Evolutionary conservation across 805 yeast genomes (phyloP).

Genomic region (Yarrowia bubula): DNA sequence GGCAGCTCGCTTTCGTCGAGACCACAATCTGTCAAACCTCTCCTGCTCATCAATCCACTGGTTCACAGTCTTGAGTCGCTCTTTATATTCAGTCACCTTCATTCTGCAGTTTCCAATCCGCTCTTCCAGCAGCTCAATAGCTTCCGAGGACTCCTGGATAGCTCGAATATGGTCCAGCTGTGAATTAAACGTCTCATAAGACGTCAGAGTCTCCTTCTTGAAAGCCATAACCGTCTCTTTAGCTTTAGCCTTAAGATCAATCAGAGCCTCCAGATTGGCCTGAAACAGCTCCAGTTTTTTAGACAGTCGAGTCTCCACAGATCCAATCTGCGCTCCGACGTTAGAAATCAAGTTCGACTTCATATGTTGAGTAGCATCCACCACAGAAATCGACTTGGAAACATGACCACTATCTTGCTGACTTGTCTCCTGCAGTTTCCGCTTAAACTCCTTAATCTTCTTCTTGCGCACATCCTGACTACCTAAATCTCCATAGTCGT

Average conservation of each 20-base stretch:
- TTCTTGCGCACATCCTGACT: neutral
- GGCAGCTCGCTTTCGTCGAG: constrained; percentile 29
- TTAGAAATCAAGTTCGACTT: constrained; percentile 16
- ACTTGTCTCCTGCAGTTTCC: neutral
- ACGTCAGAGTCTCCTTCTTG: constrained; percentile 29
- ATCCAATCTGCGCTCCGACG: constrained; percentile 24
- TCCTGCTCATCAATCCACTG: constrained; percentile 33
- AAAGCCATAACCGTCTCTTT: constrained; percentile 31
- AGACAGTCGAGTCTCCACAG: constrained; percentile 23
- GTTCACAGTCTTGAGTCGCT: constrained; percentile 33
- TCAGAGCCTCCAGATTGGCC: constrained; percentile 33
- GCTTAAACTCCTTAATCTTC: constrained; percentile 2
- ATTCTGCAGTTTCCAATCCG: constrained; percentile 33
- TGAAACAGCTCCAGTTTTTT: constrained; percentile 32
- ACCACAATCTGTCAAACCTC: constrained; percentile 30
- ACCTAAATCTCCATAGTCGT: constrained; percentile 1
- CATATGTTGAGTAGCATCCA: constrained; percentile 20
- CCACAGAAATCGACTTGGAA: constrained; percentile 6
- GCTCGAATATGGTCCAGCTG: constrained; percentile 33
- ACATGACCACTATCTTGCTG: neutral
- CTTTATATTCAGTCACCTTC: constrained; percentile 33
- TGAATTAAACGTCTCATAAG: constrained; percentile 31
- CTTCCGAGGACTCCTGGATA: constrained; percentile 33
- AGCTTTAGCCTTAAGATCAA: constrained; percentile 32
- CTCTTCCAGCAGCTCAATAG: constrained; percentile 32